phyloP scores from a whole-genome alignment of 192 early-diverging fungal species.

The Allomyces arbusculus region DNA sequence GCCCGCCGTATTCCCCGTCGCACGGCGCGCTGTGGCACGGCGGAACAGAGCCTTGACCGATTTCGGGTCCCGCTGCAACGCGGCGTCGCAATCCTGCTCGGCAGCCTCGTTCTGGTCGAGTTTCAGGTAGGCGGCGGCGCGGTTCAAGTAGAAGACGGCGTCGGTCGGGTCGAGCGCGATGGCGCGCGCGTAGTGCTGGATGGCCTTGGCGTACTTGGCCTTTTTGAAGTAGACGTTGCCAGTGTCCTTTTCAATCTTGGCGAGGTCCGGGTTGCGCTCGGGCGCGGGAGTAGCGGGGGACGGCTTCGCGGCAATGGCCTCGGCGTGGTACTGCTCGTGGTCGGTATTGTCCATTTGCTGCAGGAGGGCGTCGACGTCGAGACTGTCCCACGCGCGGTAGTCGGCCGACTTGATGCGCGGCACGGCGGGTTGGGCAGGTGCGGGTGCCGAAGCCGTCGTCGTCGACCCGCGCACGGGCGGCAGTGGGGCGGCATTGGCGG shows the following conservation, averaged over 20 bases:
- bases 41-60: conserved; percentile 65
- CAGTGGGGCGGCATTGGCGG: background rate
- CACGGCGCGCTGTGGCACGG: conserved; percentile 38
- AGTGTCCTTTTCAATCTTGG: conserved; percentile 29
- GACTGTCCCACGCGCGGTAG: background rate
- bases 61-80: conserved; percentile 35
- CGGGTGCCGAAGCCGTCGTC: background rate
- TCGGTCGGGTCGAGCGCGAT: conserved; percentile 39
- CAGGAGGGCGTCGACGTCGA: background rate
- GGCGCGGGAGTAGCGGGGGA: background rate
- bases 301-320: background rate
- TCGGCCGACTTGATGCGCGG: background rate
- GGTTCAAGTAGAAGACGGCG: conserved; percentile 41
- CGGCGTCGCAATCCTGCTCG: conserved; percentile 18
- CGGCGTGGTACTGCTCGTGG: background rate
- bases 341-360: background rate
- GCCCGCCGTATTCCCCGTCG: conserved; percentile 24
- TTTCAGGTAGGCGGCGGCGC: conserved; percentile 68
- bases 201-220: conserved; percentile 33
- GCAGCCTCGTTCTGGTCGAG: conserved; percentile 24
- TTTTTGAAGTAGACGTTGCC: conserved; percentile 64
- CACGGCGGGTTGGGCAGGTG: background rate
- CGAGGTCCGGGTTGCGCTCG: background rate
- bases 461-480: background rate
- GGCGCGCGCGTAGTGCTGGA: conserved; percentile 49